A percentile compares a stretch with the other conserved stretches of the same genome.
These are phyloP conservation scores for Eutrema yunnanense DNA, from an alignment of 345 rosid genomes.

Conservation along the genomic window DNA sequence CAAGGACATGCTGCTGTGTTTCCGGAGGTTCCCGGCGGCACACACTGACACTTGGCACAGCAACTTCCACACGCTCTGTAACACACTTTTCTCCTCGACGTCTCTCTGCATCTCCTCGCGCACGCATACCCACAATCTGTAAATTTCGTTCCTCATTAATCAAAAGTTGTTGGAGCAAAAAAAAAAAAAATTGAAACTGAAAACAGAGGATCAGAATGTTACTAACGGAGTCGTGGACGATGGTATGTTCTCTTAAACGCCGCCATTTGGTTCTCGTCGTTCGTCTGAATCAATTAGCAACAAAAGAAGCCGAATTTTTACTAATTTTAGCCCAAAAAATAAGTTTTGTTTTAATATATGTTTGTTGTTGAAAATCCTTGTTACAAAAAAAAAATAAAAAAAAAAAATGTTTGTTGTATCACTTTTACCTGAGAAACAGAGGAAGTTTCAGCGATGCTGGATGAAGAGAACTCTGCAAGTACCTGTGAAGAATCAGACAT, in stretches of 20 bases:
- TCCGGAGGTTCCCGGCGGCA: constrained; percentile 61
- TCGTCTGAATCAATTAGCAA: constrained; percentile 20
- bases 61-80: constrained; percentile 60
- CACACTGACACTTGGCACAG: constrained; percentile 59
- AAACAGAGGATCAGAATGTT: not conserved
- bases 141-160: not conserved
- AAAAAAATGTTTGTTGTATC: not conserved
- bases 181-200: not conserved
- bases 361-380: not conserved
- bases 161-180: not conserved
- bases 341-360: not conserved
- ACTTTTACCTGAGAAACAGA: constrained; percentile 23
- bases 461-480: constrained; percentile 17
- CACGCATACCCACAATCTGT: constrained; percentile 46
- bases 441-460: constrained; percentile 13
- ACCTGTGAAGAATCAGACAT: constrained; percentile 2
- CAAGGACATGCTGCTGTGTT: constrained; percentile 49
- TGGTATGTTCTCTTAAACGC: constrained; percentile 24
- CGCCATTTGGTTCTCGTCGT: constrained; percentile 17
- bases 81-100: constrained; percentile 52
- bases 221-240: constrained; percentile 22
- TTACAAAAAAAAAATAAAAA: too few species aligned
- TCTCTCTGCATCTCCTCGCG: constrained; percentile 45
- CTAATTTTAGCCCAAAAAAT: not conserved
- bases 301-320: not conserved